Evolutionary conservation across 768 basidiomycete species (phyloP).

Genomic region (Polyporus arcularius): DNA sequence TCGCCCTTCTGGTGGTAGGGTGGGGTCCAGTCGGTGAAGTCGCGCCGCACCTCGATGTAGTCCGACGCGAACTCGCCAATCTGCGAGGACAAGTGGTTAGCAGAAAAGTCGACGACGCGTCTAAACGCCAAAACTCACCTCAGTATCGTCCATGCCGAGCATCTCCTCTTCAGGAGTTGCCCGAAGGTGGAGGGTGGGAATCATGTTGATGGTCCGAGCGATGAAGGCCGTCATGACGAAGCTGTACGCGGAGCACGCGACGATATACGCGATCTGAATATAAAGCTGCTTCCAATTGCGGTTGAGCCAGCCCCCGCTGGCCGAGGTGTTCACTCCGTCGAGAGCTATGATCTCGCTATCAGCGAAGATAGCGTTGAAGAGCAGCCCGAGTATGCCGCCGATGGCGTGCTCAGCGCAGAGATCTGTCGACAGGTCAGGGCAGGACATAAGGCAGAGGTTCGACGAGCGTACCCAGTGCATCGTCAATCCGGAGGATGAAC

Average conservation of each 20-base stretch:
- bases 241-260: slow-evolving; percentile 72
- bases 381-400: slow-evolving; percentile 76
- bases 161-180: slow-evolving; percentile 62
- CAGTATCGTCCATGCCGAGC: slow-evolving; percentile 83
- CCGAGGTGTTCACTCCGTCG: slow-evolving; percentile 64
- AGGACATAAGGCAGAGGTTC: neutral
- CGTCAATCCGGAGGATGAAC: slow-evolving; percentile 71
- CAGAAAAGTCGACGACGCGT: neutral
- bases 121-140: slow-evolving; percentile 44
- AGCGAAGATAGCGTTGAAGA: slow-evolving; percentile 87
- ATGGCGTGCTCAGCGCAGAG: slow-evolving; percentile 90
- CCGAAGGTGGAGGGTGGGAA: slow-evolving; percentile 76
- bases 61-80: slow-evolving; percentile 55
- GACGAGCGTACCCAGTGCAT: slow-evolving; percentile 58
- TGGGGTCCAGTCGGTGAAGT: slow-evolving; percentile 57
- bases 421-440: slow-evolving; percentile 34
- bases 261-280: slow-evolving; percentile 79
- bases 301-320: slow-evolving; percentile 85
- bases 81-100: slow-evolving; percentile 42
- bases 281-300: slow-evolving; percentile 78
- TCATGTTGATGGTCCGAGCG: slow-evolving; percentile 79
- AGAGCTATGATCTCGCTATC: slow-evolving; percentile 74
- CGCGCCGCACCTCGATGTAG: slow-evolving; percentile 63
- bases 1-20: slow-evolving; percentile 25
- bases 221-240: slow-evolving; percentile 78